These are phyloP conservation scores for Claviceps arundinis DNA, from an alignment of 2,329 filamentous ascomycete genomes.

Conservation along the genomic window DNA sequence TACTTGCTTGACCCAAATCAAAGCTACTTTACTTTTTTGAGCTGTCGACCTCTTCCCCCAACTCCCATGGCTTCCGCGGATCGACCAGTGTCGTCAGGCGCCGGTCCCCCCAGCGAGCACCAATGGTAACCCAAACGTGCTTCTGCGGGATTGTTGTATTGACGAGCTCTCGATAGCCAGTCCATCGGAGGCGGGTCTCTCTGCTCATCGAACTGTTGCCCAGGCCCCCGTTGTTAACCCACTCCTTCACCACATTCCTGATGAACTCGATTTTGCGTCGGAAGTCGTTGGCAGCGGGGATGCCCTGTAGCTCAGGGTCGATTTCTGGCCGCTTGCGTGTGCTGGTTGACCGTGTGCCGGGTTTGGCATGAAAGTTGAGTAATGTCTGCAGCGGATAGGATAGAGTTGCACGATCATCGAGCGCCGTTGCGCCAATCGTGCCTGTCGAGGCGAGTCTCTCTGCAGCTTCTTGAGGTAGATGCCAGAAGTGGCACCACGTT, in stretches of 20 bases:
- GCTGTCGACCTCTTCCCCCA: slow-evolving; percentile 34
- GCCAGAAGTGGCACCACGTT: slow-evolving; percentile 66
- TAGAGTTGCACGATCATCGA: slow-evolving; percentile 57
- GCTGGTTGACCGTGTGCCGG: slow-evolving; percentile 30
- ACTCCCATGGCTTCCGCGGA: slow-evolving; percentile 36
- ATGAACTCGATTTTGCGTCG: slow-evolving; percentile 64
- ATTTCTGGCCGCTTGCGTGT: slow-evolving; percentile 47
- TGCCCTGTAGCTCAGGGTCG: slow-evolving; percentile 43
- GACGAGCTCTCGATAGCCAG: slow-evolving; percentile 42
- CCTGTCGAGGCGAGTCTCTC: slow-evolving; percentile 50
- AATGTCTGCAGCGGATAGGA: slow-evolving; percentile 62
- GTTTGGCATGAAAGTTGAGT: slow-evolving; percentile 49
- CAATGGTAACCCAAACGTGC: slow-evolving; percentile 56
- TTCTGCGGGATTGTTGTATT: slow-evolving; percentile 39
- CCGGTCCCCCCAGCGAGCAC: slow-evolving; percentile 47
- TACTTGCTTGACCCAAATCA: not conserved
- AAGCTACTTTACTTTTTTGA: slow-evolving; percentile 14
- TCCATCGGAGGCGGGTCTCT: slow-evolving; percentile 43
- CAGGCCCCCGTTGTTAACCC: slow-evolving; percentile 56
- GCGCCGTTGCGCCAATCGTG: slow-evolving; percentile 55
- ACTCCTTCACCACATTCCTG: slow-evolving; percentile 53
- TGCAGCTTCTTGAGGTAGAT: slow-evolving; percentile 58
- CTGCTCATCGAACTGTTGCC: slow-evolving; percentile 51
- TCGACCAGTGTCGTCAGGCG: slow-evolving; percentile 43
- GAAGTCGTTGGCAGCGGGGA: slow-evolving; percentile 61